Conservation (phyloP, 2,329 filamentous ascomycete species). For the Colletotrichum tamarilloi region DNA sequence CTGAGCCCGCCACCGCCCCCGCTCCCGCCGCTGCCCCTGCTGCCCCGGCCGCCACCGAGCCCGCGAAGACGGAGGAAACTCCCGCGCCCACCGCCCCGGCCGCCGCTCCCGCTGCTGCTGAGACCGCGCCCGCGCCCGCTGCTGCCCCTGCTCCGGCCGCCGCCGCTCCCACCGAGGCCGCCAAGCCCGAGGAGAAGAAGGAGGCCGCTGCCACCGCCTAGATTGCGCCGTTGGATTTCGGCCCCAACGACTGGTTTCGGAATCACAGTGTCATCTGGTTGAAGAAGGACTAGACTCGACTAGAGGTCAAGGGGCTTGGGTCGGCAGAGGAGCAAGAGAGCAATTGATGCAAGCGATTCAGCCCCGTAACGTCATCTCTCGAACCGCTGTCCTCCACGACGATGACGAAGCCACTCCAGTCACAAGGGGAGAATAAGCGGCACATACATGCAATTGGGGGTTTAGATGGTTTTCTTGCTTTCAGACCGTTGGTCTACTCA, state of each 20-base stretch:
- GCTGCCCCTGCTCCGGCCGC: slow-evolving; percentile 40
- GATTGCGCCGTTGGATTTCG: slow-evolving; percentile 3
- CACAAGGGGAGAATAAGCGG: background rate
- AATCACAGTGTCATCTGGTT: no score
- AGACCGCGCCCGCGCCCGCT: slow-evolving; percentile 40
- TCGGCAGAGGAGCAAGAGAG: background rate
- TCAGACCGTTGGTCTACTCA: slow-evolving; percentile 15
- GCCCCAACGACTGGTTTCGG: background rate
- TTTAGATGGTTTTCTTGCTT: slow-evolving; percentile 5
- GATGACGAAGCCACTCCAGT: background rate
- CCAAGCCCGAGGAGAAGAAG: slow-evolving; percentile 42
- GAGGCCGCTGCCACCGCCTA: slow-evolving; percentile 35
- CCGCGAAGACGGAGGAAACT: slow-evolving; percentile 37
- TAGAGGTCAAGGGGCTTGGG: background rate
- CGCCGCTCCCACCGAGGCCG: slow-evolving; percentile 40
- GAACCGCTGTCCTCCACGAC: background rate
- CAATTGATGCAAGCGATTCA: background rate
- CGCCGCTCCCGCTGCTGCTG: slow-evolving; percentile 39
- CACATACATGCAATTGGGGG: background rate
- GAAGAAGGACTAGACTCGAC: background rate
- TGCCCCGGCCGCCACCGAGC: slow-evolving; percentile 40
- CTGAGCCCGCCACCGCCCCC: slow-evolving; percentile 24
- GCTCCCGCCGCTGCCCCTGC: background rate
- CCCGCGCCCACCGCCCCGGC: slow-evolving; percentile 4
- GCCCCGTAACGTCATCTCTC: background rate